These are phyloP conservation scores for Pontederia crassipes DNA, from an alignment of 176 grass and related monocot species.

Conservation along the genomic window DNA sequence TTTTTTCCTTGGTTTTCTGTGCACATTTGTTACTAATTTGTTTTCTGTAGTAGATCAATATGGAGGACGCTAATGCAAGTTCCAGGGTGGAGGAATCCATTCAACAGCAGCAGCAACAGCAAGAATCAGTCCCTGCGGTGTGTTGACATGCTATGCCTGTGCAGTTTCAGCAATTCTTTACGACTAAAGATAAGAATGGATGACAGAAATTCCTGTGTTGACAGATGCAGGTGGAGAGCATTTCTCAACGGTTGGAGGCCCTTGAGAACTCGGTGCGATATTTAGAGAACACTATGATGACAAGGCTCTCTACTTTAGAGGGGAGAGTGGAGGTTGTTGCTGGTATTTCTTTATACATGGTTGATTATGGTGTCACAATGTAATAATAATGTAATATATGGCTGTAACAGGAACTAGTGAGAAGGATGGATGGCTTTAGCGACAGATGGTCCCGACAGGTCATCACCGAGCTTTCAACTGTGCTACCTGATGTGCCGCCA, in stretches of 20 bases:
- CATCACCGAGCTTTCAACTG: neutral
- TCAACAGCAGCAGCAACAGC: too few relatives aligned
- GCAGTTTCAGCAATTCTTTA: too few relatives aligned
- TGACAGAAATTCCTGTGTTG: neutral
- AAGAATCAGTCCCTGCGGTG: too few relatives aligned
- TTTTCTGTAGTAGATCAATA: too few relatives aligned
- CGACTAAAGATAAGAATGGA: too few relatives aligned
- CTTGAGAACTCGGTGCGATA: slow-evolving; percentile 2
- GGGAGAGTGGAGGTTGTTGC: neutral
- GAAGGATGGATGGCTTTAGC: slow-evolving; percentile 5
- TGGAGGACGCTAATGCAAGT: too few relatives aligned
- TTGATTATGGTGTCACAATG: neutral
- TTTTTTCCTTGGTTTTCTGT: too few relatives aligned
- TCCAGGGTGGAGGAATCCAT: too few relatives aligned
- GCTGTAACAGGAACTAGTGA: neutral
- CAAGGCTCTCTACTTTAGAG: neutral
- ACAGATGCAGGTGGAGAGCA: neutral
- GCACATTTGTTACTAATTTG: too few relatives aligned
- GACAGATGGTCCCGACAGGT: neutral
- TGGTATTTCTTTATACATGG: neutral
- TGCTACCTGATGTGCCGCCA: neutral
- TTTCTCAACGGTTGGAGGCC: slow-evolving; percentile 5
- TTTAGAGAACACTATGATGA: slow-evolving; percentile 9
- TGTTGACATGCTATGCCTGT: too few relatives aligned
- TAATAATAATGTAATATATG: neutral